These are phyloP conservation scores for Salvia splendens DNA, from an alignment of 257 asterid species.

Conservation along the genomic window DNA sequence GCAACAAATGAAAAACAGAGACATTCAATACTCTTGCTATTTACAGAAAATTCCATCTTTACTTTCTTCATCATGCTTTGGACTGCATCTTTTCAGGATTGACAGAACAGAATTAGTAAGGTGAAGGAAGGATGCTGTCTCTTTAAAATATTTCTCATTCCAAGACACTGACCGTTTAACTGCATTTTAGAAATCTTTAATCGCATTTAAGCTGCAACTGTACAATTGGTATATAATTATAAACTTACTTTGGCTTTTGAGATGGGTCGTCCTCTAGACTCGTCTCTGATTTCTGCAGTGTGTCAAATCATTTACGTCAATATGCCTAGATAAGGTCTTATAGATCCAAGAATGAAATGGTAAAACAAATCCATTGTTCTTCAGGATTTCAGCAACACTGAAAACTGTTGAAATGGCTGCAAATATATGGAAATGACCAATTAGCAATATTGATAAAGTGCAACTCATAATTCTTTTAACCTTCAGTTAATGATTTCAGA, in stretches of 20 bases:
- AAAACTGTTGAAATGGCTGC: conserved; percentile 81
- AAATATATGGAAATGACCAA: conserved; percentile 21
- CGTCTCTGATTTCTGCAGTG: conserved; percentile 72
- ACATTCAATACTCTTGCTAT: no score
- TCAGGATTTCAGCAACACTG: conserved; percentile 68
- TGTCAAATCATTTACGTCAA: conserved; percentile 1
- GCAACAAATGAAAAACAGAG: no score
- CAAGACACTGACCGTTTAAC: background rate
- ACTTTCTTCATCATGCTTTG: no score
- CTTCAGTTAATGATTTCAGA: background rate
- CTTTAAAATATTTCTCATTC: background rate
- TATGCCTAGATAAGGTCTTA: background rate
- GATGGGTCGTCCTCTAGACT: conserved; percentile 66
- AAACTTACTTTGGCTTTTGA: conserved; percentile 77
- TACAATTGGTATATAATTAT: background rate
- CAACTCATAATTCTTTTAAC: background rate
- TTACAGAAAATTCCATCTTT: no score
- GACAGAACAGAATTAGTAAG: background rate
- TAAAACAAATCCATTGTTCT: conserved; percentile 58
- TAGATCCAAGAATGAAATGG: conserved; percentile 5
- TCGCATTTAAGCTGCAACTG: background rate
- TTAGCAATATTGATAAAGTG: conserved; percentile 7
- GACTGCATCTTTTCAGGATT: no score
- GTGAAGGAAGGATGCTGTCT: no score
- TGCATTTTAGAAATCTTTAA: background rate